phyloP scores from a whole-genome alignment of 1,139 yeast species.

The Debaryomyces fabryi region DNA sequence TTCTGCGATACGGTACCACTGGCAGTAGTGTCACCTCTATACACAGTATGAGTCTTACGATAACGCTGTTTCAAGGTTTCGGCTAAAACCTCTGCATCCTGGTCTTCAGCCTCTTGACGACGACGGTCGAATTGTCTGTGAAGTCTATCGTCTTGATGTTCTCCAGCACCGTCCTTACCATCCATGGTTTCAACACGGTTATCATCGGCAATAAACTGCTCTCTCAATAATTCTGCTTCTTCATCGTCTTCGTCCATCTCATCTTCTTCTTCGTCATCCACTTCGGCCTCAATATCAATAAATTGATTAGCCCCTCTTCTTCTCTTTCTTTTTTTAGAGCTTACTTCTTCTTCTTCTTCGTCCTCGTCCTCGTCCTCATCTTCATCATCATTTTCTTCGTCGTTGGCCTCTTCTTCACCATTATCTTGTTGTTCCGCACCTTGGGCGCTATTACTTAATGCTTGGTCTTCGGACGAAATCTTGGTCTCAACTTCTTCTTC shows the following conservation, averaged over 20 bases:
- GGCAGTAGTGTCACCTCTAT: slow-evolving; percentile 80
- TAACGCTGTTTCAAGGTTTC: slow-evolving; percentile 90
- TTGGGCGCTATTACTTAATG: slow-evolving; percentile 8
- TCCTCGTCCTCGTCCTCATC: slow-evolving; percentile 64
- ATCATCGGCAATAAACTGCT: slow-evolving; percentile 80
- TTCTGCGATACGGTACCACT: slow-evolving; percentile 87
- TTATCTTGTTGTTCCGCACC: slow-evolving; percentile 14
- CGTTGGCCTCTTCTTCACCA: slow-evolving; percentile 13
- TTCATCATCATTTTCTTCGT: slow-evolving; percentile 26
- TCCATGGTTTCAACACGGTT: slow-evolving; percentile 49
- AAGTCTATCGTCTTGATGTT: slow-evolving; percentile 61
- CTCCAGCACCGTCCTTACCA: slow-evolving; percentile 48
- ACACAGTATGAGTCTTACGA: slow-evolving; percentile 83
- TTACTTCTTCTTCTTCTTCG: slow-evolving; percentile 59
- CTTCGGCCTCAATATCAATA: slow-evolving; percentile 98
- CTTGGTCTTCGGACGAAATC: slow-evolving; percentile 5
- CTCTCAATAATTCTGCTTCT: slow-evolving; percentile 84
- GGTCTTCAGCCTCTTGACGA: slow-evolving; percentile 87
- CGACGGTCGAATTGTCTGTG: slow-evolving; percentile 93
- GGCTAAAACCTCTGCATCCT: slow-evolving; percentile 93
- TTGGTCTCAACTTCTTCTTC: slow-evolving; percentile 8
- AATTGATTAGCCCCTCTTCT: slow-evolving; percentile 79
- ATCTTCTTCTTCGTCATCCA: slow-evolving; percentile 97
- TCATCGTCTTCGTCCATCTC: slow-evolving; percentile 85
- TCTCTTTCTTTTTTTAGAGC: slow-evolving; percentile 60